A percentile compares a stretch with the other conserved stretches of the same genome.
Conservation (phyloP, 2,329 filamentous ascomycete species). For the Penicillium sp. region DNA sequence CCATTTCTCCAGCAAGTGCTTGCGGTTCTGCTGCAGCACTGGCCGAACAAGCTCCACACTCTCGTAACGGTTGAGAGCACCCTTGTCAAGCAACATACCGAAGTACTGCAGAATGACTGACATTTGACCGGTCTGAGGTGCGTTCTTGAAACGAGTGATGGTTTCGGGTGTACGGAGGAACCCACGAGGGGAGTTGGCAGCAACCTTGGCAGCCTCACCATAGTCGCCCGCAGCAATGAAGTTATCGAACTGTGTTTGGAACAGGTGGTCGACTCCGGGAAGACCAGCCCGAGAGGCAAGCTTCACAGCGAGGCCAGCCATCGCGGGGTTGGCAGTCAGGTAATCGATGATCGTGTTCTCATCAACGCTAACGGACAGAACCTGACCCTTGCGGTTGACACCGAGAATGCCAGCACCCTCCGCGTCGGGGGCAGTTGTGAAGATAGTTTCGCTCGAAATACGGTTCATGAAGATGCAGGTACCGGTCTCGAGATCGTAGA, state of each 20-base stretch:
- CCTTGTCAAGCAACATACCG: constrained; percentile 94
- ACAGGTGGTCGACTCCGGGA: constrained; percentile 90
- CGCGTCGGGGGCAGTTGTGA: constrained; percentile 83
- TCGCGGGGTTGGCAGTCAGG: constrained; percentile 93
- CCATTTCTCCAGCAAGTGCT: constrained; percentile 98
- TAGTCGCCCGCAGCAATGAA: constrained; percentile 79
- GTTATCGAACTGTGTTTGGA: constrained; percentile 89
- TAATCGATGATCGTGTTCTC: constrained; percentile 91
- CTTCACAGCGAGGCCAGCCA: constrained; percentile 91
- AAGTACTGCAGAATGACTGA: constrained; percentile 97
- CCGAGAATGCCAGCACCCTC: constrained; percentile 86
- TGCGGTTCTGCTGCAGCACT: constrained; percentile 88
- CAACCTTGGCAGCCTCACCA: constrained; percentile 88
- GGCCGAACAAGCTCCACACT: constrained; percentile 91
- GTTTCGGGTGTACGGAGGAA: constrained; percentile 94
- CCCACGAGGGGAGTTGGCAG: constrained; percentile 91
- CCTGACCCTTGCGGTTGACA: constrained; percentile 97
- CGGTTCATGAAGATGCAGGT: constrained; percentile 99
- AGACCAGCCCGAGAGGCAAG: constrained; percentile 91
- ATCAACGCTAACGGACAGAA: constrained; percentile 89
- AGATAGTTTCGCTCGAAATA: constrained; percentile 98
- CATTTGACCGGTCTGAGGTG: constrained; percentile 72
- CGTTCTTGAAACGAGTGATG: constrained; percentile 91
- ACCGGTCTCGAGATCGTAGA: constrained; percentile 95
- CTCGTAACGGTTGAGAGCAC: constrained; percentile 86